Percentiles rank a stretch among this genome's conserved stretches.
These are phyloP conservation scores for Candida mesenterica DNA, from an alignment of 1,139 yeast species.

Conservation along the genomic window DNA sequence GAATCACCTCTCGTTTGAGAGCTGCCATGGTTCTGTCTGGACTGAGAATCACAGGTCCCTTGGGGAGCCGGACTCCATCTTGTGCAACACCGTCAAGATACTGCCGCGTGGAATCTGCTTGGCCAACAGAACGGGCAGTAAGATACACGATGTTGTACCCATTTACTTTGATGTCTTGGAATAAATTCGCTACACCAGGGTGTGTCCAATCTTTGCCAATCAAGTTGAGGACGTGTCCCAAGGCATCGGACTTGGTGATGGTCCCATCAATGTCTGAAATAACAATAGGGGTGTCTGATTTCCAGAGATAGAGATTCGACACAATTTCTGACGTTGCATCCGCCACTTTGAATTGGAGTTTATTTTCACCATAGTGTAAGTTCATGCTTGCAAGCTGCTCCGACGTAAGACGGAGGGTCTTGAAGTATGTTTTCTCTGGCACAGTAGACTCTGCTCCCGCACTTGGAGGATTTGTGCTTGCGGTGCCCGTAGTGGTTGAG, in stretches of 20 bases:
- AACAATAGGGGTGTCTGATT: slow-evolving; percentile 80
- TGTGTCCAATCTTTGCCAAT: slow-evolving; percentile 99
- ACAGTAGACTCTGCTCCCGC: background rate
- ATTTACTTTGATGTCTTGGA: slow-evolving; percentile 77
- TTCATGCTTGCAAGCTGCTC: slow-evolving; percentile 79
- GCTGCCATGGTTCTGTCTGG: slow-evolving; percentile 99
- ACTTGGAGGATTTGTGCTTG: no score
- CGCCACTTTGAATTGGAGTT: slow-evolving; percentile 72
- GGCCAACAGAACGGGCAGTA: slow-evolving; percentile 95
- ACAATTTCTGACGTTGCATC: slow-evolving; percentile 76
- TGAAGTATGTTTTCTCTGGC: slow-evolving; percentile 56
- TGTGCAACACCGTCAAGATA: slow-evolving; percentile 80
- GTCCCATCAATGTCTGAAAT: slow-evolving; percentile 98
- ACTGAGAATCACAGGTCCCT: slow-evolving; percentile 91
- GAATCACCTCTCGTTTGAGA: slow-evolving; percentile 80
- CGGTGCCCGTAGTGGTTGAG: no score
- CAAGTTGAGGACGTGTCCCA: slow-evolving; percentile 93
- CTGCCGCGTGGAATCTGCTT: slow-evolving; percentile 88
- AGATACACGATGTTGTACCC: slow-evolving; percentile 93
- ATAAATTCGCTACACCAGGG: slow-evolving; percentile 88
- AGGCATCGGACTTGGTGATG: slow-evolving; percentile 94
- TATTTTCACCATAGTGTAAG: slow-evolving; percentile 77
- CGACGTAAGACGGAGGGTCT: slow-evolving; percentile 86
- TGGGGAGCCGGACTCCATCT: slow-evolving; percentile 67
- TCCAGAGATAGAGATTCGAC: slow-evolving; percentile 83